phyloP scores from a whole-genome alignment of 2,329 filamentous ascomycete species.

The Davidsoniella australis region DNA sequence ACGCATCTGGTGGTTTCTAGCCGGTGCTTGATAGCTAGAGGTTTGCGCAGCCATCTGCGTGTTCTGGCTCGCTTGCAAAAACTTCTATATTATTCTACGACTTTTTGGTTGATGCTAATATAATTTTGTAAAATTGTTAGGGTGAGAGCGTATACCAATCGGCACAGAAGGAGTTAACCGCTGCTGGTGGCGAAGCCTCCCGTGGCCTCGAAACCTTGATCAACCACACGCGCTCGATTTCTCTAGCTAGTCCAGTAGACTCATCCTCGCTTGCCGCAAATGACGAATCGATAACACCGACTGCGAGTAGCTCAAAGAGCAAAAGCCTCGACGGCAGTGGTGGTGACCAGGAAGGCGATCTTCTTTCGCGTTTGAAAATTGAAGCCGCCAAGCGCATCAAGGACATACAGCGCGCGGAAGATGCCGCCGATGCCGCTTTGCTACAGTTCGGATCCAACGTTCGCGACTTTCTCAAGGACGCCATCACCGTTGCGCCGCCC shows the following conservation, averaged over 20 bases:
- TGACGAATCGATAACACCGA: constrained; percentile 22
- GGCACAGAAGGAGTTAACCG: constrained; percentile 67
- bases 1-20: background rate
- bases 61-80: too few species aligned
- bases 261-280: constrained; percentile 9
- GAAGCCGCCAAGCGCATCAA: constrained; percentile 73
- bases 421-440: constrained; percentile 88
- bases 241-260: constrained; percentile 32
- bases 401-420: constrained; percentile 80
- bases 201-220: constrained; percentile 60
- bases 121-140: constrained; percentile 22
- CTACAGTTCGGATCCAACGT: constrained; percentile 83
- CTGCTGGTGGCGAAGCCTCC: constrained; percentile 63
- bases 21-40: background rate
- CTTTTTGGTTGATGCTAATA: too few species aligned
- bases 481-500: constrained; percentile 72
- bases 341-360: constrained; percentile 38
- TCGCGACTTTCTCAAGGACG: constrained; percentile 75
- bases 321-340: background rate
- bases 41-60: too few species aligned
- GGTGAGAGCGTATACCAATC: constrained; percentile 72
- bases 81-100: too few species aligned
- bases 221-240: constrained; percentile 56
- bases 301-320: constrained; percentile 26
- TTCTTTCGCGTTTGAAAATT: constrained; percentile 57